Evolutionary conservation across 768 basidiomycete genomes (phyloP), one percentile per base, ranked within the genome.

Genomic region (Trametes elegans): DNA sequence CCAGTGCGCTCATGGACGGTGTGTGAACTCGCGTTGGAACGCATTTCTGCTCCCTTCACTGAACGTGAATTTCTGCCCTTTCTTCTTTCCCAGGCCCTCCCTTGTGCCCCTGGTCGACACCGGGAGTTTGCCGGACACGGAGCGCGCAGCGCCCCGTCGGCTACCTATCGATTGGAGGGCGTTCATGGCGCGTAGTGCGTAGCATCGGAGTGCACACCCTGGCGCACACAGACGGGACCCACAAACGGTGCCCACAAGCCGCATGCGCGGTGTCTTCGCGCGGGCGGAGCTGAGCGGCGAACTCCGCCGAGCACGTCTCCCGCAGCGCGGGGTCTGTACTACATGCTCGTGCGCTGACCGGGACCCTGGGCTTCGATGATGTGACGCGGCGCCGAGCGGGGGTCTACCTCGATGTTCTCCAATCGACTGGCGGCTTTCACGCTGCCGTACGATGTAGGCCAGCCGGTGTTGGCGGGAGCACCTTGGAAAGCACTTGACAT

Each of bases 1-100:
- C 71, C 91, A 92, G 67, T 99, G 97, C 72, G 97, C 97, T 28
- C 97, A 99, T 71, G 97, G 96, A 66, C 79, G 90, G 90, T 88
- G 34, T 23, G 70, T 53, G 45, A 5, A 2, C 7, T 18, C 3
- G 2, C 11, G 5, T 19, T 11, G 13, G 27, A 6, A n/a, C n/a
- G n/a, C n/a, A n/a, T 7, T n/a, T 5, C 26, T 19, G 18, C 39
- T 7, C 9, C n/a, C 14, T 21, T 40, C 34, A 16, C 46, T 46
- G 19, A 55, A 38, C 9, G 56, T 39, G 60, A 46, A 32, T 31
- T 14, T 32, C 29, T 13, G n/a, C n/a, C n/a, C 36, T 10, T 19
- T 41, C 10, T 0, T 13, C 28, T 40, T 29, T 36, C 42, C 10
- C 23, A 64, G 63, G 31, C 63, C 60, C 28, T 64, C 63, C 11